A percentile compares a stretch with the other conserved stretches of the same genome.
Conservation (phyloP, 176 grass and related monocot species). For the Carex pumila region DNA sequence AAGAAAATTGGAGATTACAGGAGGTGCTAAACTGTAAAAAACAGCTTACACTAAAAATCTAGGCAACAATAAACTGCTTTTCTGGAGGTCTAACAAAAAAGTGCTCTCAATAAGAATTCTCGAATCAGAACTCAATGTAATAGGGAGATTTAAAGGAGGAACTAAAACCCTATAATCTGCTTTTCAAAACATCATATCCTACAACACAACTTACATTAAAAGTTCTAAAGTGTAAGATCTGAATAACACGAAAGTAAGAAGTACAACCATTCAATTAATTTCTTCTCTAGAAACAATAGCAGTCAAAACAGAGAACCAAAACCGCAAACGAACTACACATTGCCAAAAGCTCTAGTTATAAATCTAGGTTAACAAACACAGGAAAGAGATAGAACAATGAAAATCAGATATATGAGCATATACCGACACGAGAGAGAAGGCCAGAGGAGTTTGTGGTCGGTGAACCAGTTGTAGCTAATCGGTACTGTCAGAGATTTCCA, state of each 20-base stretch:
- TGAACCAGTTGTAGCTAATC: slow-evolving; percentile 83
- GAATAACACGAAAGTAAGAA: not conserved
- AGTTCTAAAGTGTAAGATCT: too few relatives aligned
- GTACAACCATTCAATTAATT: not conserved
- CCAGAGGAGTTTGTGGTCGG: slow-evolving; percentile 90
- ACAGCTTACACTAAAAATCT: too few relatives aligned
- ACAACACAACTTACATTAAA: too few relatives aligned
- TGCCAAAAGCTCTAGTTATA: not conserved
- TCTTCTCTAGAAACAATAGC: slow-evolving; percentile 14
- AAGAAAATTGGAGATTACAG: not conserved
- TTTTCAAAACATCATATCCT: too few relatives aligned
- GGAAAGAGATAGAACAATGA: not conserved
- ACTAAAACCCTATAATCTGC: too few relatives aligned
- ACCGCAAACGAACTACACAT: slow-evolving; percentile 30
- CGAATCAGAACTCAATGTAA: too few relatives aligned
- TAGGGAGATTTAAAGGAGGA: too few relatives aligned
- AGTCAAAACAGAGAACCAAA: not conserved
- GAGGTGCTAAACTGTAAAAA: too few relatives aligned
- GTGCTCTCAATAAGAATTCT: too few relatives aligned
- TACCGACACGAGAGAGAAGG: slow-evolving; percentile 90
- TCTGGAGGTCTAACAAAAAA: too few relatives aligned
- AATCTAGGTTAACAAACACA: not conserved
- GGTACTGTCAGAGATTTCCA: slow-evolving; percentile 80
- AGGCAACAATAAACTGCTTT: too few relatives aligned
- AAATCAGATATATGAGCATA: not conserved